Percentiles rank a stretch among this genome's conserved stretches.
Evolutionary conservation across 306 rosid genomes (phyloP).

Genomic region (Prunus mongolica): DNA sequence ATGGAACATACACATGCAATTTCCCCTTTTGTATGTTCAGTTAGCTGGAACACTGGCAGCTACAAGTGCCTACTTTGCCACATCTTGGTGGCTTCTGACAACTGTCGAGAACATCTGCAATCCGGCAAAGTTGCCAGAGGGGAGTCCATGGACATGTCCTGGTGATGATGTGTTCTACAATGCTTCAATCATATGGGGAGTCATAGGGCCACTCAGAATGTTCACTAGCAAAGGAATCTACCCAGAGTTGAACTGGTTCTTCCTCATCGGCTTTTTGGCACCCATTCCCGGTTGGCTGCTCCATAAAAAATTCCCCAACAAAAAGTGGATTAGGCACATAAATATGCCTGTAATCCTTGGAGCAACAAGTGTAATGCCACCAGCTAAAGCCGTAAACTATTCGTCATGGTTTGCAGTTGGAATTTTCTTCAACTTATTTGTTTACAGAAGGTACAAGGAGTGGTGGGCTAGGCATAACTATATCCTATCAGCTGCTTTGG

Average conservation of each 20-base stretch:
- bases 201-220: slow-evolving; percentile 40
- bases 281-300: slow-evolving; percentile 39
- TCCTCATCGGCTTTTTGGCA: slow-evolving; percentile 34
- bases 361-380: slow-evolving; percentile 19
- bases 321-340: slow-evolving; percentile 30
- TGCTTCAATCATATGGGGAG: slow-evolving; percentile 49
- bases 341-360: slow-evolving; percentile 30
- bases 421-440: slow-evolving; percentile 29
- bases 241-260: slow-evolving; percentile 45
- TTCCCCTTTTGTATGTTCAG: slow-evolving; percentile 8
- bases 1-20: too few relatives aligned
- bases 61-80: slow-evolving; percentile 32
- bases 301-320: slow-evolving; percentile 23
- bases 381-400: slow-evolving; percentile 29
- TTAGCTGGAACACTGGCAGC: slow-evolving; percentile 40
- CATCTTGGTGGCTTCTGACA: slow-evolving; percentile 50
- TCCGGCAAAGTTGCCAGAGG: slow-evolving; percentile 24
- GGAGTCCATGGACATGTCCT: slow-evolving; percentile 55
- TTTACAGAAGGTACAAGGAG: slow-evolving; percentile 27
- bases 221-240: slow-evolving; percentile 31
- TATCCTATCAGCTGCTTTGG: slow-evolving; percentile 66
- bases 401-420: slow-evolving; percentile 33
- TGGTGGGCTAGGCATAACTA: slow-evolving; percentile 80
- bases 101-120: slow-evolving; percentile 35
- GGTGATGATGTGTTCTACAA: slow-evolving; percentile 39